Percentiles rank a stretch among this genome's conserved stretches.
These are phyloP conservation scores for Primulina tabacum DNA, from an alignment of 257 asterid species.

Conservation along the genomic window DNA sequence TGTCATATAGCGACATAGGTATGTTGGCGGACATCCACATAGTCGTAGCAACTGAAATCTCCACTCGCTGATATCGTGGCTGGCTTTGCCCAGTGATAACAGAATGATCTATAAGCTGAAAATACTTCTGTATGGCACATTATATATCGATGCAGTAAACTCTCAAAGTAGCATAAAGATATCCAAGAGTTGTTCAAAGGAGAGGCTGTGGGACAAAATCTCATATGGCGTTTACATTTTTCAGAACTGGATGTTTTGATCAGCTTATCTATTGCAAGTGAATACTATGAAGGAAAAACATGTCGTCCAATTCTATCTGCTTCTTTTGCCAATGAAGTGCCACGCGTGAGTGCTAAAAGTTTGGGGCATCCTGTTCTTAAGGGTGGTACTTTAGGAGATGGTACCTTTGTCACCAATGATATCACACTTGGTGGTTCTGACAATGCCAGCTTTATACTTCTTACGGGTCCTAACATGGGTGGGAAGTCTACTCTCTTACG, in stretches of 20 bases:
- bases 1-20: not conserved
- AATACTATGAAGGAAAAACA: slow-evolving; percentile 72
- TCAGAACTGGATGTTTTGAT: slow-evolving; percentile 95
- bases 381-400: slow-evolving; percentile 74
- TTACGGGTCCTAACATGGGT: slow-evolving; percentile 99
- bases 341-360: slow-evolving; percentile 59
- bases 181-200: slow-evolving; percentile 1
- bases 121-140: not conserved
- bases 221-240: slow-evolving; percentile 27
- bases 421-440: slow-evolving; percentile 73
- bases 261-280: slow-evolving; percentile 85
- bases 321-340: slow-evolving; percentile 49
- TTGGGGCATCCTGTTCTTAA: slow-evolving; percentile 89
- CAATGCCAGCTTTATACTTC: slow-evolving; percentile 68
- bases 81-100: not conserved
- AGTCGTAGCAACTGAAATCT: not conserved
- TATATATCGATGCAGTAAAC: not conserved
- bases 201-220: slow-evolving; percentile 6
- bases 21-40: not conserved
- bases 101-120: not conserved
- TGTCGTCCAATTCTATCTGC: slow-evolving; percentile 66
- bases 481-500: slow-evolving; percentile 97
- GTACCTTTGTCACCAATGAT: slow-evolving; percentile 82
- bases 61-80: not conserved
- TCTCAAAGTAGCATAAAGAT: not conserved